Conservation (phyloP, 1,284 basidiomycete genomes). For the Ganoderma meredithae region DNA sequence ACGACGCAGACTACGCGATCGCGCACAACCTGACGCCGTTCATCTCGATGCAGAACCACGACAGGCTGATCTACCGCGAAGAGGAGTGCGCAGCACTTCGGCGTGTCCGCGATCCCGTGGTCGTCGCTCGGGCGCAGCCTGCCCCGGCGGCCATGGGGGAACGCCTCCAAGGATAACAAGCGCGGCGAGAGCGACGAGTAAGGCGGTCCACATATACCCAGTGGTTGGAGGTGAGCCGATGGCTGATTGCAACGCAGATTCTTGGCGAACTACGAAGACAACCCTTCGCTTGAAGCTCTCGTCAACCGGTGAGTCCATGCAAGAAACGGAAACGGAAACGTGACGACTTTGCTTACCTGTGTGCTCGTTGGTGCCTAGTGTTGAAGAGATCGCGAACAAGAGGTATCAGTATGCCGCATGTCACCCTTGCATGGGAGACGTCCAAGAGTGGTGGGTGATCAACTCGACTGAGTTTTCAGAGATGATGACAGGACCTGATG, state of each 20-base stretch:
- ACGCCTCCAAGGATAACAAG: conserved; percentile 28
- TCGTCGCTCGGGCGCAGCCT: conserved; percentile 45
- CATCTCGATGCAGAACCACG: conserved; percentile 46
- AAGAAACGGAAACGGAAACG: background rate
- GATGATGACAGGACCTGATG: too few species aligned
- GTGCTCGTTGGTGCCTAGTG: conserved; percentile 10
- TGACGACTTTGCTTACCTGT: background rate
- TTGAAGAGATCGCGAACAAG: conserved; percentile 41
- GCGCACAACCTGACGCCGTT: conserved; percentile 40
- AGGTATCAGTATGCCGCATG: conserved; percentile 40
- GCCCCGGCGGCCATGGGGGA: conserved; percentile 39
- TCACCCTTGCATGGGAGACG: conserved; percentile 38
- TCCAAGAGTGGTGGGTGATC: conserved; percentile 21
- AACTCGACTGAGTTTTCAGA: too few species aligned
- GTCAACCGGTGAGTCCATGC: conserved; percentile 1
- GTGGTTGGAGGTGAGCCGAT: background rate
- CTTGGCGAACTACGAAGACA: background rate
- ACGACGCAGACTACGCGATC: conserved; percentile 31
- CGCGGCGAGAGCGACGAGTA: conserved; percentile 34
- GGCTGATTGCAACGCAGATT: background rate
- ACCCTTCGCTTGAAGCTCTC: background rate
- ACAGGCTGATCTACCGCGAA: conserved; percentile 43
- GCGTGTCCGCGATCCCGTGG: conserved; percentile 26
- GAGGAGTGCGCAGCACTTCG: conserved; percentile 27
- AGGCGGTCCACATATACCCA: background rate